Conservation (phyloP, 2,329 filamentous ascomycete species). For the Aspergillus ochraceoroseus region DNA sequence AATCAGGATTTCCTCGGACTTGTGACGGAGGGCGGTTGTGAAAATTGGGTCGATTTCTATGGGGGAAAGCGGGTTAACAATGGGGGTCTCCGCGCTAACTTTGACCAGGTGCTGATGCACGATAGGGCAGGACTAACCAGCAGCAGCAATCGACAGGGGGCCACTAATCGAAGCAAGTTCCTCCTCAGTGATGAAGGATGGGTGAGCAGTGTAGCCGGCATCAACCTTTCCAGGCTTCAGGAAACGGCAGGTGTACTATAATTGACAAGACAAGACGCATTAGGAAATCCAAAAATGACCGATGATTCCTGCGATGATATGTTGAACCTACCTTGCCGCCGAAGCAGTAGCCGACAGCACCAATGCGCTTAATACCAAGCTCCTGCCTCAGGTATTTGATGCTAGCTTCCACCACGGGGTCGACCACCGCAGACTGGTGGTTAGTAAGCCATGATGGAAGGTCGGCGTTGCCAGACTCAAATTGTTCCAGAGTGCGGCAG, state of each 20-base stretch:
- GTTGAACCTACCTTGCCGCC: constrained; percentile 57
- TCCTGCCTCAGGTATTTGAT: constrained; percentile 56
- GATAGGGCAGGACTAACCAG: constrained; percentile 36
- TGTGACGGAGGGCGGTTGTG: constrained; percentile 58
- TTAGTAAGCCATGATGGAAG: constrained; percentile 48
- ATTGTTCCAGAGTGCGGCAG: constrained; percentile 51
- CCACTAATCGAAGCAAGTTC: constrained; percentile 63
- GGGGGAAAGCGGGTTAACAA: neutral
- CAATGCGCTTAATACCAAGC: constrained; percentile 56
- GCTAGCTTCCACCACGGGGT: constrained; percentile 50
- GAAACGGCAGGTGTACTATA: constrained; percentile 64
- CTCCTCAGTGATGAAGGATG: constrained; percentile 64
- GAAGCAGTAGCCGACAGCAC: constrained; percentile 68
- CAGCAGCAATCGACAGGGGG: constrained; percentile 62
- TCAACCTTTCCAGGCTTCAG: constrained; percentile 59
- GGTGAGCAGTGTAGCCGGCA: constrained; percentile 70
- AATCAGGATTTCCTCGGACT: constrained; percentile 59
- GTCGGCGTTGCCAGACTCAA: constrained; percentile 46
- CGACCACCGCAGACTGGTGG: constrained; percentile 49
- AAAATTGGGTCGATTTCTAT: constrained; percentile 62
- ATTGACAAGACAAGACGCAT: constrained; percentile 7
- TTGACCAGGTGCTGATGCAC: no score
- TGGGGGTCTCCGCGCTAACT: no score
- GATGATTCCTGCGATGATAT: neutral
- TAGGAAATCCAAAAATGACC: constrained; percentile 2